A percentile compares a stretch with the other conserved stretches of the same genome.
Conservation (phyloP, 768 basidiomycete species). For the Gautieria morchelliformis region DNA sequence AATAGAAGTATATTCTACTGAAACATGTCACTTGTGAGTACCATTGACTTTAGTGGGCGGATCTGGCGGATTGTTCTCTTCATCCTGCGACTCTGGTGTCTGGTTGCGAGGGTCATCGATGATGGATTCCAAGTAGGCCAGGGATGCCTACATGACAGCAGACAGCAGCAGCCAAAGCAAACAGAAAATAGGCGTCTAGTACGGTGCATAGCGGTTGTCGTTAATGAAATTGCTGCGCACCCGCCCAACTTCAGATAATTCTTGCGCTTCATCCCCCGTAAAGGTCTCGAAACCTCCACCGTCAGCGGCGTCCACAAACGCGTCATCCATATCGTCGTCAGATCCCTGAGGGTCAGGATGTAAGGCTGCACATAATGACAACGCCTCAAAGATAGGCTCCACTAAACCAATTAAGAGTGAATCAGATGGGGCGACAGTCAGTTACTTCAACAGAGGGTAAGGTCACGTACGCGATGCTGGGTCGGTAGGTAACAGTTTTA, state of each 20-base stretch:
- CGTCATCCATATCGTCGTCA: conserved; percentile 34
- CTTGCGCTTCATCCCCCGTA: conserved; percentile 51
- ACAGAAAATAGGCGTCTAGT: conserved; percentile 48
- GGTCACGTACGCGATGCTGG: conserved; percentile 46
- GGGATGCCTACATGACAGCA: conserved; percentile 50
- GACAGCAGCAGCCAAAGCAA: conserved; percentile 14
- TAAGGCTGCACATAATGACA: conserved; percentile 75
- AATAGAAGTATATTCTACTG: not conserved
- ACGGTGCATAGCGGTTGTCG: conserved; percentile 71
- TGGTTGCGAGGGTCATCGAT: conserved; percentile 44
- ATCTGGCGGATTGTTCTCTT: conserved; percentile 3
- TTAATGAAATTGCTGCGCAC: conserved; percentile 85
- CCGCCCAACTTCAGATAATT: conserved; percentile 83
- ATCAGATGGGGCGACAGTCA: not conserved
- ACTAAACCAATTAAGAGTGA: conserved; percentile 34
- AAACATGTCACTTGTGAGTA: not conserved
- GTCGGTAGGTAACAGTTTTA: conserved; percentile 62
- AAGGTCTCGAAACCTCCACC: conserved; percentile 35
- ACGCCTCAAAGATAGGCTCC: conserved; percentile 76
- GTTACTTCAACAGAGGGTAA: not conserved
- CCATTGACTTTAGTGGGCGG: conserved; percentile 2
- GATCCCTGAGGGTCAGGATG: conserved; percentile 56
- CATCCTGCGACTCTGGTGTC: conserved; percentile 5
- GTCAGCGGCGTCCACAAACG: conserved; percentile 41
- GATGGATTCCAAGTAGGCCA: conserved; percentile 76